Percentiles rank a stretch among this genome's conserved stretches.
Evolutionary conservation across 768 basidiomycete species (phyloP).

Genomic region (Boletus rubroflammeus): DNA sequence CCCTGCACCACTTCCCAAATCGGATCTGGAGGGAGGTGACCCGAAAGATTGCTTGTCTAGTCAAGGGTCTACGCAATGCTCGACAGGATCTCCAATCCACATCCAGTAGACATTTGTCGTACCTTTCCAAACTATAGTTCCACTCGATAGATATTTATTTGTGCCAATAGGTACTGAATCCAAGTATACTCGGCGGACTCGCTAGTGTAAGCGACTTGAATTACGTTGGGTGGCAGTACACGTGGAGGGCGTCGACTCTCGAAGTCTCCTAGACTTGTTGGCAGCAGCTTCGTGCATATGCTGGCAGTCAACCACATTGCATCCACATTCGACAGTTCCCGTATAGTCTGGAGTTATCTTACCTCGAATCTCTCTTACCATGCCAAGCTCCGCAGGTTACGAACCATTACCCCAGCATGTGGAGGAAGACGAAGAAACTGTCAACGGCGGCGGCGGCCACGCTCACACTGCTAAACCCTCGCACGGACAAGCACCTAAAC

Average conservation of each 20-base stretch:
- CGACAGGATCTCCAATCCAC: background rate
- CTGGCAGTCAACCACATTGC: slow-evolving; percentile 18
- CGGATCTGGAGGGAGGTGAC: slow-evolving; percentile 10
- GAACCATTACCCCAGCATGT: slow-evolving; percentile 42
- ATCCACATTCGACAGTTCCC: slow-evolving; percentile 3
- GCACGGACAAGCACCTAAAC: slow-evolving; percentile 28
- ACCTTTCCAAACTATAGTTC: background rate
- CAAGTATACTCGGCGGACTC: background rate
- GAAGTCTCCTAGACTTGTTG: slow-evolving; percentile 9
- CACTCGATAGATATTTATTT: background rate
- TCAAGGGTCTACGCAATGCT: background rate
- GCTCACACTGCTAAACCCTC: slow-evolving; percentile 25
- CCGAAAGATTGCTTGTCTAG: background rate
- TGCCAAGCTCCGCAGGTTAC: slow-evolving; percentile 46
- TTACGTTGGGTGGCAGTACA: slow-evolving; percentile 25
- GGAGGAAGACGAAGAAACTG: slow-evolving; percentile 38
- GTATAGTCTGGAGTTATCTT: background rate
- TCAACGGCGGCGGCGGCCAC: slow-evolving; percentile 34
- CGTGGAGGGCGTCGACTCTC: background rate
- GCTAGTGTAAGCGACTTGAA: background rate
- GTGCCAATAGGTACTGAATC: background rate
- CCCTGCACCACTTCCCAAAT: background rate
- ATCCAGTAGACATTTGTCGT: background rate
- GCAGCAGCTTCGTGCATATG: slow-evolving; percentile 2
- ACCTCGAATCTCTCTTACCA: slow-evolving; percentile 16